A percentile compares a stretch with the other conserved stretches of the same genome.
Evolutionary conservation across 495 filamentous ascomycete genomes (phyloP).

Genomic region (Xylaria intraflava): DNA sequence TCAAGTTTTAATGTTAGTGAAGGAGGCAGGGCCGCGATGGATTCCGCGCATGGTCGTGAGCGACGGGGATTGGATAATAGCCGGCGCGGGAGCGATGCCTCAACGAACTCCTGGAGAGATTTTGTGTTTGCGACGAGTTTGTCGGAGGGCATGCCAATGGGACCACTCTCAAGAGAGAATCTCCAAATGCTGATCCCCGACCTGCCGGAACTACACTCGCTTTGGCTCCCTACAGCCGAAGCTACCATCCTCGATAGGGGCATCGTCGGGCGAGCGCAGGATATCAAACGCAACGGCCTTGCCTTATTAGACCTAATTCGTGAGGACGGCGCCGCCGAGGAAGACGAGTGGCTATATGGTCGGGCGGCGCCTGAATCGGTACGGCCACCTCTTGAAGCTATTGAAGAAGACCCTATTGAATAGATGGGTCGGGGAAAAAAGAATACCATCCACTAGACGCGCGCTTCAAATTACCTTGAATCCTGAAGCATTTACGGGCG

Average conservation of each 20-base stretch:
- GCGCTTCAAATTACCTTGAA: neutral
- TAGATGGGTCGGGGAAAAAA: constrained; percentile 2
- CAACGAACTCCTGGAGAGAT: constrained; percentile 32
- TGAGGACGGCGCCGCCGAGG: constrained; percentile 43
- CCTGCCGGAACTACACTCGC: constrained; percentile 41
- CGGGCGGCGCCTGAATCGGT: constrained; percentile 36
- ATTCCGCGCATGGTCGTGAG: constrained; percentile 14
- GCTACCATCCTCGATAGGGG: constrained; percentile 47
- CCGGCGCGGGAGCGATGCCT: constrained; percentile 26
- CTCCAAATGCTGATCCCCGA: constrained; percentile 42
- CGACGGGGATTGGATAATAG: constrained; percentile 23
- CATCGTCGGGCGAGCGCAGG: constrained; percentile 44
- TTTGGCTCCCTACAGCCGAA: constrained; percentile 49
- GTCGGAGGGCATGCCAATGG: constrained; percentile 49
- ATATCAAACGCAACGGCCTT: constrained; percentile 48
- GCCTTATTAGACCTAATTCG: constrained; percentile 48
- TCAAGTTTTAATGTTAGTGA: constrained; percentile 20
- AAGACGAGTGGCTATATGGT: constrained; percentile 50
- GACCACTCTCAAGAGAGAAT: constrained; percentile 39
- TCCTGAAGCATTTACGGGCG: constrained; percentile 19
- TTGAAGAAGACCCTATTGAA: constrained; percentile 42
- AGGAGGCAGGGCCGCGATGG: constrained; percentile 3
- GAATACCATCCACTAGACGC: neutral
- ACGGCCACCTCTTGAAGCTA: constrained; percentile 40
- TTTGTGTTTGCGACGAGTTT: constrained; percentile 48